Conservation (phyloP, 495 filamentous ascomycete genomes). For the Lophiostoma macrostomum region DNA sequence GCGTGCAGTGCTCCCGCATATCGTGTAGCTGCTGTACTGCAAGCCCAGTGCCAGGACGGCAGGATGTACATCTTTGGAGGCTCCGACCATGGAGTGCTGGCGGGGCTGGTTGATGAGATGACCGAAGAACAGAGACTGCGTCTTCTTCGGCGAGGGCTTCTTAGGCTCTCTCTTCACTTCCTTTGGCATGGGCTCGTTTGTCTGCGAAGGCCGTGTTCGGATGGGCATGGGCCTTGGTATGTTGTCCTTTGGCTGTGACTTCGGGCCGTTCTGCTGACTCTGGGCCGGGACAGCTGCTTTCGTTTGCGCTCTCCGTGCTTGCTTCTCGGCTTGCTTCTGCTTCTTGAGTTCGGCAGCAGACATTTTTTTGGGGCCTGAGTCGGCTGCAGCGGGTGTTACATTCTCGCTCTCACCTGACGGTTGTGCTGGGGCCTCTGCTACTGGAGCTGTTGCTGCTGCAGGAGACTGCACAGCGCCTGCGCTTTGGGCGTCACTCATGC, state of each 20-base stretch:
- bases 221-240: constrained; percentile 26
- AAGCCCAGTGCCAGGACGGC: constrained; percentile 80
- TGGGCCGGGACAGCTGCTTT: constrained; percentile 46
- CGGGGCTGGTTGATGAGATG: constrained; percentile 76
- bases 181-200: constrained; percentile 37
- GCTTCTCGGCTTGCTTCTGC: constrained; percentile 37
- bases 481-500: constrained; percentile 13
- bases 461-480: constrained; percentile 8
- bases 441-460: constrained; percentile 1
- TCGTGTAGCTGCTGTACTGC: constrained; percentile 82
- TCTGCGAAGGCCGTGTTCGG: constrained; percentile 48
- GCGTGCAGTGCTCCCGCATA: constrained; percentile 86
- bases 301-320: constrained; percentile 63
- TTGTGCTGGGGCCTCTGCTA: background rate
- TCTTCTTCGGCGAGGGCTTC: no score
- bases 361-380: constrained; percentile 10
- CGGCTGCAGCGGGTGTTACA: constrained; percentile 2
- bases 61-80: constrained; percentile 85
- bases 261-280: constrained; percentile 26
- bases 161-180: constrained; percentile 40
- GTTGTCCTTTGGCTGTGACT: constrained; percentile 28
- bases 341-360: constrained; percentile 36
- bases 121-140: constrained; percentile 70
- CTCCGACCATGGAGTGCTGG: constrained; percentile 68
- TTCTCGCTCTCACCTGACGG: constrained; percentile 6